phyloP scores from a whole-genome alignment of 345 rosid genomes.

The Arabidopsis thaliana region TAIR10.1 NC_003070.9:2154001-2154500 shows the following conservation, averaged over 20 bases:
- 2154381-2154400: conserved; percentile 96
- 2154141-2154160: conserved; percentile 93
- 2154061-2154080: conserved; percentile 85
- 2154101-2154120: conserved; percentile 74
- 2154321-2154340: conserved; percentile 57
- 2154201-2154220: not conserved
- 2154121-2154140: conserved; percentile 72
- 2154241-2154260: conserved; percentile 43
- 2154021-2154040: conserved; percentile 37
- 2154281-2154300: conserved; percentile 84
- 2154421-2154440: conserved; percentile 64
- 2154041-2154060: conserved; percentile 98
- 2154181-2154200: conserved; percentile 65
- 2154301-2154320: conserved; percentile 92
- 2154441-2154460: conserved; percentile 64
- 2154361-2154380: conserved; percentile 77
- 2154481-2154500: conserved; percentile 15
- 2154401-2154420: conserved; percentile 73
- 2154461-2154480: conserved; percentile 4
- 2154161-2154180: conserved; percentile 97
- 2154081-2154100: conserved; percentile 86
- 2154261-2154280: conserved; percentile 66
- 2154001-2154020: conserved; percentile 7
- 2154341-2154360: conserved; percentile 59
- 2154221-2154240: conserved; percentile 3